Conservation (phyloP, 2,329 filamentous ascomycete genomes). For the Botryotinia globosa region DNA sequence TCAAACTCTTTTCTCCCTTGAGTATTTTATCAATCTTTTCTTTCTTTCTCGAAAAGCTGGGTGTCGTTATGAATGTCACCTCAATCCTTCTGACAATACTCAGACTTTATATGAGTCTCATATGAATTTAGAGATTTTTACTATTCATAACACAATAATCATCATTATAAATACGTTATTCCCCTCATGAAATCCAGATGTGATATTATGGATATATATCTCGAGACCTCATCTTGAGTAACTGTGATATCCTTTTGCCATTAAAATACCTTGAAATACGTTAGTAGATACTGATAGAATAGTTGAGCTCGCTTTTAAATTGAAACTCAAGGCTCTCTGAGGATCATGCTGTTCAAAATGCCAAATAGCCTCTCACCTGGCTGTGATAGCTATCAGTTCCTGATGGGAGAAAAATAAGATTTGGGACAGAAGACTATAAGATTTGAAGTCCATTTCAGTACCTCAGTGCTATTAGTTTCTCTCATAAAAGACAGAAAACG, state of each 20-base stretch:
- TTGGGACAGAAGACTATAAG: neutral
- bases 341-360: neutral
- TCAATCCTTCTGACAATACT: neutral
- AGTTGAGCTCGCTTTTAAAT: fast-evolving
- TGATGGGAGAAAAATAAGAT: neutral
- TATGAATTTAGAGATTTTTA: fast-evolving
- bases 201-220: no score
- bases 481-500: fast-evolving
- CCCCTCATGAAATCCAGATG: no score
- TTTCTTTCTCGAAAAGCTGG: no score
- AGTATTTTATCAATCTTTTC: neutral
- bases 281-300: neutral
- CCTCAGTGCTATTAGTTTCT: neutral
- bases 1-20: neutral
- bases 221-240: no score
- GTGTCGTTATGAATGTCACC: neutral
- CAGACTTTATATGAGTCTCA: neutral
- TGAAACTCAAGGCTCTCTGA: neutral
- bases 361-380: neutral
- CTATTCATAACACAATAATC: neutral
- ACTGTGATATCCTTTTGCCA: neutral
- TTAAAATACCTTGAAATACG: neutral
- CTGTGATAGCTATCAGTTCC: neutral
- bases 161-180: neutral
- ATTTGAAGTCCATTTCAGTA: neutral